Percentiles rank a stretch among this genome's conserved stretches.
phyloP scores from a whole-genome alignment of 2,329 filamentous ascomycete genomes.

The Fusarium graminum region DNA sequence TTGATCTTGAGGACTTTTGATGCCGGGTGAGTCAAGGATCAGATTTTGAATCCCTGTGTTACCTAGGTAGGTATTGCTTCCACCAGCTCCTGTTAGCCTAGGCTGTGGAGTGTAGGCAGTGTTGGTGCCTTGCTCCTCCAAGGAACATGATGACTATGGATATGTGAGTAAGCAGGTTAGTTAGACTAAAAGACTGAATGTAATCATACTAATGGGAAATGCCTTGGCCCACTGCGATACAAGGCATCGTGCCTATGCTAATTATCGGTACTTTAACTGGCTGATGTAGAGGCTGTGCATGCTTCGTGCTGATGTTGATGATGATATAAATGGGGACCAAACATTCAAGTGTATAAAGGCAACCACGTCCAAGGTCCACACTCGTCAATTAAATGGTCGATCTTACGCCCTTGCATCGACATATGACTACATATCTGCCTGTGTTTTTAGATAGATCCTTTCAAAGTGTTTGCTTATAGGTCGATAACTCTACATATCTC shows the following conservation, averaged over 20 bases:
- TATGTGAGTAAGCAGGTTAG: neutral
- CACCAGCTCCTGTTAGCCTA: neutral
- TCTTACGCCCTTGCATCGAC: neutral
- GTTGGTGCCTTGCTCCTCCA: neutral
- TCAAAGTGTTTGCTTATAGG: too few species aligned
- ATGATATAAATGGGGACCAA: neutral
- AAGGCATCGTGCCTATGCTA: neutral
- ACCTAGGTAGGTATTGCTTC: conserved; percentile 1
- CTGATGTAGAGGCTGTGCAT: neutral
- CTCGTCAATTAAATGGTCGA: conserved; percentile 42
- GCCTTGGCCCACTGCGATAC: neutral
- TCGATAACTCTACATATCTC: too few species aligned
- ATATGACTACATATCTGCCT: too few species aligned
- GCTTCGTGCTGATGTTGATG: neutral
- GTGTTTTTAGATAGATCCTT: too few species aligned
- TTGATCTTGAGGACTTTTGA: neutral
- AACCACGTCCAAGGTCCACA: conserved; percentile 18
- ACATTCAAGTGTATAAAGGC: conserved; percentile 11
- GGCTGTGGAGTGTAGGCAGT: neutral
- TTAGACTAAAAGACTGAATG: neutral
- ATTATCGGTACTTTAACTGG: neutral
- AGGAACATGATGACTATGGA: neutral
- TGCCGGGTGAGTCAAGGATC: conserved; percentile 30
- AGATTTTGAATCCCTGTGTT: neutral
- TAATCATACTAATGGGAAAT: neutral